Percentiles rank a stretch among this genome's conserved stretches.
Evolutionary conservation across 352 stramenopile genomes (phyloP).

Genomic region (Phytopythium delawarense): DNA sequence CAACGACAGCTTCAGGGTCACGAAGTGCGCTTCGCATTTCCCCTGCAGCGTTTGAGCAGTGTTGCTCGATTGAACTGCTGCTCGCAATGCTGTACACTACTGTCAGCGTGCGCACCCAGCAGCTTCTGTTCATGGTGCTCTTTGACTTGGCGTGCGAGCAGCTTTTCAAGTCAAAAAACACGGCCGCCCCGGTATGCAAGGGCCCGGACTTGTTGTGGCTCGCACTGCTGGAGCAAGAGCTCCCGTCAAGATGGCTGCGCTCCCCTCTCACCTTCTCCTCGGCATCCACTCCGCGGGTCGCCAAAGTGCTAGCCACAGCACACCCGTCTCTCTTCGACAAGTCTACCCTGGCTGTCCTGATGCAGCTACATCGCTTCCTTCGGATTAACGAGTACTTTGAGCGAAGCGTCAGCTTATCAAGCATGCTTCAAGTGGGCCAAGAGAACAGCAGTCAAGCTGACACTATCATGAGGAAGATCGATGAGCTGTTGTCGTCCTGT

Average conservation of each 20-base stretch:
- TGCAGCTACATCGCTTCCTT: conserved; percentile 30
- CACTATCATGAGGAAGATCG: conserved; percentile 25
- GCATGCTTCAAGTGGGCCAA: conserved; percentile 19
- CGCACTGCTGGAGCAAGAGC: conserved; percentile 18
- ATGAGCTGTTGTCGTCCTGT: conserved; percentile 22
- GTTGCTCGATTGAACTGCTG: conserved; percentile 25
- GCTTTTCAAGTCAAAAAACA: conserved; percentile 16
- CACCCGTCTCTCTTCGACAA: conserved; percentile 29
- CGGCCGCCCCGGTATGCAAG: conserved; percentile 12
- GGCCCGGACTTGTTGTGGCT: conserved; percentile 25
- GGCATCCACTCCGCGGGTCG: conserved; percentile 13
- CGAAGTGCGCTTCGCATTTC: conserved; percentile 13
- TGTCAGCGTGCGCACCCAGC: conserved; percentile 14
- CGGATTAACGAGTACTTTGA: conserved; percentile 47
- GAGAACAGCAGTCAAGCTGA: conserved; percentile 15
- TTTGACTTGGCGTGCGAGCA: conserved; percentile 32
- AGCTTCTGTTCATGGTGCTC: conserved; percentile 22
- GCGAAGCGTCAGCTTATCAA: conserved; percentile 28
- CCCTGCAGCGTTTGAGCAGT: conserved; percentile 24
- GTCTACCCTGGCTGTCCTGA: conserved; percentile 29
- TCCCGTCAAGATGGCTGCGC: conserved; percentile 12
- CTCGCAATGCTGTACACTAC: conserved; percentile 32
- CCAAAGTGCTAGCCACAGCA: conserved; percentile 20
- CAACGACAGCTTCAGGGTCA: conserved; percentile 3
- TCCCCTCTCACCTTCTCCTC: conserved; percentile 16